Evolutionary conservation across 179 eudicot genomes (phyloP).

Genomic region (Beta macrorhiza): DNA sequence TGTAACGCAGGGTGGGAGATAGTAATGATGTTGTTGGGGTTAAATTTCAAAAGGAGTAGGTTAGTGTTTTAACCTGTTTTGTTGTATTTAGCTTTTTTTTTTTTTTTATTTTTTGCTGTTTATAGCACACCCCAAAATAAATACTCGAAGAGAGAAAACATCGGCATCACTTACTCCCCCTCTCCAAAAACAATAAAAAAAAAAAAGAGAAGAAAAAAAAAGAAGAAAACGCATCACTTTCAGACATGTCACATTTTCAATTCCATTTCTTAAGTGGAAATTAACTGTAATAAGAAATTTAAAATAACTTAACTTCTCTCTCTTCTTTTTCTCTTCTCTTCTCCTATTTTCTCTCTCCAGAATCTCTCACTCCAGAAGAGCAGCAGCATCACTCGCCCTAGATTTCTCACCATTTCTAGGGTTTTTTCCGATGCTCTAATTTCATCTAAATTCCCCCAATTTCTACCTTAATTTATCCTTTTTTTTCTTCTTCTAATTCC

Average conservation of each 20-base stretch:
- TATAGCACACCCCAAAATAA: too few relatives aligned
- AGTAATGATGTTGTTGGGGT: too few relatives aligned
- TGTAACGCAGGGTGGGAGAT: too few relatives aligned
- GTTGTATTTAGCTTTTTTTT: too few relatives aligned
- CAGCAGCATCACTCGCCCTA: background rate
- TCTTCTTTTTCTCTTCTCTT: background rate
- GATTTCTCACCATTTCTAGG: constrained; percentile 27
- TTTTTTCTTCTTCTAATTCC: background rate
- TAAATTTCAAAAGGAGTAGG: too few relatives aligned
- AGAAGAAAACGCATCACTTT: background rate
- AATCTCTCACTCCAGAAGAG: background rate
- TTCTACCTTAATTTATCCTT: background rate
- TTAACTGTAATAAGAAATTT: background rate
- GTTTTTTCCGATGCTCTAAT: constrained; percentile 14
- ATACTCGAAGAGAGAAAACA: too few relatives aligned
- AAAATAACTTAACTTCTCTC: background rate
- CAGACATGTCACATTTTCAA: background rate
- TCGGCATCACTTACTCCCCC: too few relatives aligned
- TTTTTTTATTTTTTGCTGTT: too few relatives aligned
- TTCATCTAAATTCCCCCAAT: background rate
- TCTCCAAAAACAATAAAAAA: too few relatives aligned
- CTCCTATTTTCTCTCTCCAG: background rate
- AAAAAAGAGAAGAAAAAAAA: background rate
- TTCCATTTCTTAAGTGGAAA: constrained; percentile 8
- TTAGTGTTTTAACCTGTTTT: too few relatives aligned